Conservation (phyloP, 106 monocot genomes). For the Platanthera guangdongensis region DNA sequence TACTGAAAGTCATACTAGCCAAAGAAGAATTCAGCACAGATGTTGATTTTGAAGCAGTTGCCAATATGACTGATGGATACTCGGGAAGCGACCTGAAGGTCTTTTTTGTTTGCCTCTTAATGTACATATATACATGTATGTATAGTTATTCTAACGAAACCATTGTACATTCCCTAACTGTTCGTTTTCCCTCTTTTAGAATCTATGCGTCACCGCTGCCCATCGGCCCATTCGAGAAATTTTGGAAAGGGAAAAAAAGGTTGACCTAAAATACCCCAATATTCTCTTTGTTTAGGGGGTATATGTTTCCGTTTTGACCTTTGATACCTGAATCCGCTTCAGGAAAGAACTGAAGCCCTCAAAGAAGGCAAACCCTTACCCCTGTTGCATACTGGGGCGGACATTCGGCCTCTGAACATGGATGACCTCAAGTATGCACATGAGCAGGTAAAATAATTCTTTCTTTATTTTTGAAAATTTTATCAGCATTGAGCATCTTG, state of each 20-base stretch:
- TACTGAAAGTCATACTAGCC: slow-evolving; percentile 70
- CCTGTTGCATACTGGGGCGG: slow-evolving; percentile 27
- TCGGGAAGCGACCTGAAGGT: slow-evolving; percentile 98
- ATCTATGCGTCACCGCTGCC: slow-evolving; percentile 78
- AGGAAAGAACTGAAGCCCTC: slow-evolving; percentile 65
- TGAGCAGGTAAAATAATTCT: slow-evolving; percentile 52
- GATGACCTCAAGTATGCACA: slow-evolving; percentile 78
- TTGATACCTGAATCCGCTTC: slow-evolving; percentile 9
- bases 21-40: slow-evolving; percentile 66
- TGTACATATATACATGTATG: neutral
- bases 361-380: slow-evolving; percentile 57
- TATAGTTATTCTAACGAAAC: neutral
- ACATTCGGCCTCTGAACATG: slow-evolving; percentile 63
- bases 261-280: slow-evolving; percentile 12
- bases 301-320: neutral
- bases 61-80: slow-evolving; percentile 93
- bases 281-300: neutral
- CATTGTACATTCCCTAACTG: neutral
- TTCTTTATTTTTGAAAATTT: neutral
- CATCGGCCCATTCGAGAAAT: slow-evolving; percentile 79
- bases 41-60: slow-evolving; percentile 63
- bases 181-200: slow-evolving; percentile 23
- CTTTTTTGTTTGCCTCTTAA: neutral
- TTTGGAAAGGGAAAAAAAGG: slow-evolving; percentile 80
- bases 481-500: neutral